Base-by-base conservation (phyloP, 768 basidiomycete genomes). In the Lactarius indigo region DNA sequence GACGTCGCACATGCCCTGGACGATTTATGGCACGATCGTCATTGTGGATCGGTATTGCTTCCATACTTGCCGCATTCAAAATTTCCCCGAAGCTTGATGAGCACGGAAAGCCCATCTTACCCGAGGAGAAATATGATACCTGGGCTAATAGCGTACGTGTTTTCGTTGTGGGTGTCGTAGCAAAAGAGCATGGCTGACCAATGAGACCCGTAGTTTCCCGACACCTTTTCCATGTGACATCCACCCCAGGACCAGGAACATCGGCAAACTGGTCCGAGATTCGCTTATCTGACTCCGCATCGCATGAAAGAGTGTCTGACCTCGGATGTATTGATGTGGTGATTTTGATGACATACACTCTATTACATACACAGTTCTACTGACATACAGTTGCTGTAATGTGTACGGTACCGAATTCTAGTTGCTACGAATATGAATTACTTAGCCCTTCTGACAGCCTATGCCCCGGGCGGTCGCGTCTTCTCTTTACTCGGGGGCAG, bases 1-100 rank as follows among this genome's bases (percentile, higher is more conserved):
- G 75, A 20, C 63, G 67, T 33, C 57, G 69, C 12, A 70, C 71
- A 41, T 76, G 75, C 63, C 72, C 75, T 4, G 75, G 75, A 13
- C 72, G 72, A 13, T 69, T 73, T 62, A 64, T 64, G 63, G 63
- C 56, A 3, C 63, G 63, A 23, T 57, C 63, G 28, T 57, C 66
- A 8, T 26, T 68, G 56, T 68, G 66, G 66, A 68, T 68, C 13
- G 50, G 41, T n/a, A 59, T 68, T n/a, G 64, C 47, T 31, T 58
- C 57, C 10, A 26, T 68, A 3, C 63, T 68, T 30, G 66, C 66
- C 1, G 39, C 52, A 30, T 68, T 68, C 33, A 41, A 42, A 15
- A 52, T 68, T 23, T 39, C 52, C 26, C 66, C 66, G 9, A 58
- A 33, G 33, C 17, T 58, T 37, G 66, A 68, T 28, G 54, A 58